Percentiles rank a stretch among this genome's conserved stretches.
These are phyloP conservation scores for Penicillium simplicissimum DNA, from an alignment of 495 filamentous ascomycete genomes.

Conservation along the genomic window DNA sequence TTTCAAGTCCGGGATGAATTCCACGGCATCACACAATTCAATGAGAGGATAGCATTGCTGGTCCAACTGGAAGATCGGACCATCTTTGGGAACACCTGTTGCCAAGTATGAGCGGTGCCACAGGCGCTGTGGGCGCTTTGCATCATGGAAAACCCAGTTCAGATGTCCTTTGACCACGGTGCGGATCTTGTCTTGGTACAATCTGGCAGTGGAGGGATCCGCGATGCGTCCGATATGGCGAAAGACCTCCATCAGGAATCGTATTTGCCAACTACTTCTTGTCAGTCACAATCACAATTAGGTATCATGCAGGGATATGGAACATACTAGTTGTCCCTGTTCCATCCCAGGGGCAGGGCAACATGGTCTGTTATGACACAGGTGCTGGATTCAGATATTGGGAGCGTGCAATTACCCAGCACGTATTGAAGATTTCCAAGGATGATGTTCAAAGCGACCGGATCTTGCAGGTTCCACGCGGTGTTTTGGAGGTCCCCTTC, in stretches of 20 bases:
- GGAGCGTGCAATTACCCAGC: slow-evolving; percentile 1
- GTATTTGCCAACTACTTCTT: neutral
- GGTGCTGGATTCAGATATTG: slow-evolving; percentile 5
- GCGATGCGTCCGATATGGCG: neutral
- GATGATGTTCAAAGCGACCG: slow-evolving; percentile 1
- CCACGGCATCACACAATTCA: neutral
- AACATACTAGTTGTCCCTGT: slow-evolving; percentile 7
- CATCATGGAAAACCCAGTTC: slow-evolving; percentile 7
- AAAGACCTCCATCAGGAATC: slow-evolving; percentile 4
- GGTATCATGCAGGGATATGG: neutral
- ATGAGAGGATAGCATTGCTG: slow-evolving; percentile 6
- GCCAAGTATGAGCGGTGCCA: slow-evolving; percentile 7
- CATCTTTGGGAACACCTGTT: slow-evolving; percentile 6
- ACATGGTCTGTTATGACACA: slow-evolving; percentile 10
- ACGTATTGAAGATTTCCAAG: slow-evolving; percentile 3
- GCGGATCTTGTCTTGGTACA: slow-evolving; percentile 2
- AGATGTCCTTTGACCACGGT: slow-evolving; percentile 1
- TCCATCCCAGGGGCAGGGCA: slow-evolving; percentile 5
- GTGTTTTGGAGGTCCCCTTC: neutral
- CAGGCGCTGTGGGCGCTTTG: slow-evolving; percentile 1
- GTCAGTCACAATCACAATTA: too few species aligned
- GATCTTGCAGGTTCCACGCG: slow-evolving; percentile 1
- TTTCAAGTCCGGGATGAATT: neutral
- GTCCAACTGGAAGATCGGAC: slow-evolving; percentile 4
- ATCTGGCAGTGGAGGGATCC: neutral